Conservation (phyloP, 208 protist genomes). For the Paratrypanosoma confusum region DNA sequence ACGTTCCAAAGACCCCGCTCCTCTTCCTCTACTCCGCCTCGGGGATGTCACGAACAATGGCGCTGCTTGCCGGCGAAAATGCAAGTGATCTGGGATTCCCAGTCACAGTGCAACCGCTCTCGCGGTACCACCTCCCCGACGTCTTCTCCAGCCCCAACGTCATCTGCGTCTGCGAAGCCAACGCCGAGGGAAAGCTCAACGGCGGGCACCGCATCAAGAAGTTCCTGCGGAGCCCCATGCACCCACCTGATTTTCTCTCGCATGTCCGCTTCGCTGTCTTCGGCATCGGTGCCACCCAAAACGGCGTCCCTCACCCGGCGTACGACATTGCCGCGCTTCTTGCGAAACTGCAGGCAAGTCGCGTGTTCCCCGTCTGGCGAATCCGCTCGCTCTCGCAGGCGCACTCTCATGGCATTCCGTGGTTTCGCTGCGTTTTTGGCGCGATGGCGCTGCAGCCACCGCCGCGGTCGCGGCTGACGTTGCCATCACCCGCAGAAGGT, state of each 20-base stretch:
- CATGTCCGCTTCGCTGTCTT: slow-evolving; percentile 31
- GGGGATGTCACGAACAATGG: slow-evolving; percentile 44
- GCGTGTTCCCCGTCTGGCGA: slow-evolving; percentile 38
- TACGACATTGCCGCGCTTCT: slow-evolving; percentile 20
- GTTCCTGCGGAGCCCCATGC: slow-evolving; percentile 19
- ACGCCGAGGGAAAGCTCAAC: slow-evolving; percentile 16
- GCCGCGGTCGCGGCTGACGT: background rate
- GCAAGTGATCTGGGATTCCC: slow-evolving; percentile 28
- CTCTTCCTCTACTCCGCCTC: slow-evolving; percentile 29
- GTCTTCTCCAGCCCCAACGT: slow-evolving; percentile 15
- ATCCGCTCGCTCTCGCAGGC: slow-evolving; percentile 40
- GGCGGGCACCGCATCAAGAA: slow-evolving; percentile 16
- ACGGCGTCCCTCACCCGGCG: slow-evolving; percentile 17
- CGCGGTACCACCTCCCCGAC: slow-evolving; percentile 15
- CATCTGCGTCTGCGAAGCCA: slow-evolving; percentile 33
- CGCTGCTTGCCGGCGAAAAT: slow-evolving; percentile 9
- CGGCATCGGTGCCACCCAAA: slow-evolving; percentile 14
- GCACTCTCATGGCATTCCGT: slow-evolving; percentile 33
- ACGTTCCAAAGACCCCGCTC: slow-evolving; percentile 12
- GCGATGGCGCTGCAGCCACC: slow-evolving; percentile 17
- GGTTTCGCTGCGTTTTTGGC: slow-evolving; percentile 21
- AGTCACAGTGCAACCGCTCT: slow-evolving; percentile 15
- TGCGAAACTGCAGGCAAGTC: slow-evolving; percentile 23
- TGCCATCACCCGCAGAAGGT: background rate
- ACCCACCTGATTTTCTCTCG: slow-evolving; percentile 25